Evolutionary conservation across 495 filamentous ascomycete species (phyloP), one percentile per base, ranked within the genome.

Genomic region (Barbatosphaeria neglecta): DNA sequence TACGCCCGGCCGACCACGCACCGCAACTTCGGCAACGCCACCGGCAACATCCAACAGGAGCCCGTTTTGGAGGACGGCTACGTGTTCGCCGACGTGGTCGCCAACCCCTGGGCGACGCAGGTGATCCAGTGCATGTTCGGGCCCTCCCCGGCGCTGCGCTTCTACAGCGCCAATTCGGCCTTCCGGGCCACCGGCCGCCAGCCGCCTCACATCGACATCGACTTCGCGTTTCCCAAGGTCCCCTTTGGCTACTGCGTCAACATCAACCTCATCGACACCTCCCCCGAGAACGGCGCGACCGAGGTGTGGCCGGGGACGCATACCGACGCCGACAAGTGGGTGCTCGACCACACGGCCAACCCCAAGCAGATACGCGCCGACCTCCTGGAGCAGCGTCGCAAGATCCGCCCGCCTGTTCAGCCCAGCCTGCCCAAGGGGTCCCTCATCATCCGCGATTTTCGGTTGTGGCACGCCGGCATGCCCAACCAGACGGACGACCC

Each of bases 241-340:
- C 43, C 43, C 20, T 45, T 45, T 16, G 43, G 43, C 11, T 45
- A 45, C 43, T 45, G 43, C 22, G 27, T 45, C 43, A 45, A 45
- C 43, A 45, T 45, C 28, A 45, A 45, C 31, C 43, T 45, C 27
- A 19, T 45, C 20, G 43, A 45, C 19, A 45, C 43, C 3, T 49
- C 62, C 0, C 52, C 65, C 1, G 59, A 71, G 45, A 77, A 76
- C 38, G 75, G 75, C 2, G 64, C 60, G 0, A 78, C 75, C 0
- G 75, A 79, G 44, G 45, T 77, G 6, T 77, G 73, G 75, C 60
- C 75, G 6, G 75, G 75, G 1, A 77, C 69, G 6, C 74, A 77
- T 50, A 1, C 11, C 3, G 47, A 33, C n/a, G 19, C 43, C 10
- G 27, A 33, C 20, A 18, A 19, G 17, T 16, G 18, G 17, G 27